Evolutionary conservation across 306 rosid species (phyloP).

Genomic region (Canavalia gladiata): DNA sequence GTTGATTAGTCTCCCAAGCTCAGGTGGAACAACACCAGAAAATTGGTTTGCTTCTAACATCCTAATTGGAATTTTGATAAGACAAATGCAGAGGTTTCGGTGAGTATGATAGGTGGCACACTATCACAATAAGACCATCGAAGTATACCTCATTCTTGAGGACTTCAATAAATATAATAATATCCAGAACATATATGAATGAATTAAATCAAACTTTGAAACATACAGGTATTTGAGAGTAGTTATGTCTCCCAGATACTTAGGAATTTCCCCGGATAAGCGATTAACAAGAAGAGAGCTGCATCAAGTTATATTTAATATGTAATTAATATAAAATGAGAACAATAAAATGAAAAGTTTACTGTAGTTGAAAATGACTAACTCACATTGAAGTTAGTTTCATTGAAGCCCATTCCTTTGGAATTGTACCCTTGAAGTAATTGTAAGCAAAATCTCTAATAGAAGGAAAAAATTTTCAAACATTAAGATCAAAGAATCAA

Average conservation of each 20-base stretch:
- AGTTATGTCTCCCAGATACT: slow-evolving; percentile 67
- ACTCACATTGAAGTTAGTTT: slow-evolving; percentile 64
- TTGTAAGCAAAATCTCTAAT: slow-evolving; percentile 72
- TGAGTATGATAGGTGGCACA: slow-evolving; percentile 25
- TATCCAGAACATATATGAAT: background rate
- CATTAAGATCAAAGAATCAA: slow-evolving; percentile 6
- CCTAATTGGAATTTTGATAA: slow-evolving; percentile 50
- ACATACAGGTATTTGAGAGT: slow-evolving; percentile 73
- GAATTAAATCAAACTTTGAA: slow-evolving; percentile 27
- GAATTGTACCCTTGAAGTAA: slow-evolving; percentile 72
- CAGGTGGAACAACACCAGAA: slow-evolving; percentile 68
- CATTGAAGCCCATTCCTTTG: slow-evolving; percentile 71
- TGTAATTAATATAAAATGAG: slow-evolving; percentile 42
- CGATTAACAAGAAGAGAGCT: slow-evolving; percentile 81
- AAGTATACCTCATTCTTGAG: background rate
- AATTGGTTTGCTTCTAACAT: slow-evolving; percentile 81
- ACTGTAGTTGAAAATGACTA: slow-evolving; percentile 31
- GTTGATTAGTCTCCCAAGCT: slow-evolving; percentile 69
- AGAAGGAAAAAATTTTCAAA: slow-evolving; percentile 36
- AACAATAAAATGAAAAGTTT: slow-evolving; percentile 29
- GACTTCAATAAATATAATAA: slow-evolving; percentile 34
- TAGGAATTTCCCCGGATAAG: slow-evolving; percentile 77
- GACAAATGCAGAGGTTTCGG: background rate
- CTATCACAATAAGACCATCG: slow-evolving; percentile 1
- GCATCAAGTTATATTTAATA: slow-evolving; percentile 41